phyloP scores from a whole-genome alignment of 306 rosid genomes.

The Pachyrhizus erosus region DNA sequence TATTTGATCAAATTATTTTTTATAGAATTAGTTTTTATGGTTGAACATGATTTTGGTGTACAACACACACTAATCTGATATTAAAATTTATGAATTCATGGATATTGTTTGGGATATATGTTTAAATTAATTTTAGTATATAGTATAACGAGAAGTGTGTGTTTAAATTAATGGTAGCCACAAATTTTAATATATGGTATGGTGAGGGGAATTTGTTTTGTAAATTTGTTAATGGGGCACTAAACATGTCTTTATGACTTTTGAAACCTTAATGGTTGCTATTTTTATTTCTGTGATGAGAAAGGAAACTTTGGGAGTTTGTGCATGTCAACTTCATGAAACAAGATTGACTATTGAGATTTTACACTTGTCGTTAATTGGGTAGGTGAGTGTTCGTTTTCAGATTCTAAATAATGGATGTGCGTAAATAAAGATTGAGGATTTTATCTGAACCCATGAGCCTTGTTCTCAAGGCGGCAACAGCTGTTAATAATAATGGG shows the following conservation, averaged over 20 bases:
- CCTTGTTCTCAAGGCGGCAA: slow-evolving; percentile 40
- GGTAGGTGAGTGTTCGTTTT: slow-evolving; percentile 47
- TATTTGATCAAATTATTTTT: too few relatives aligned
- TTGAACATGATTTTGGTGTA: neutral
- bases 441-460: slow-evolving; percentile 26
- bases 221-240: slow-evolving; percentile 4
- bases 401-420: slow-evolving; percentile 42
- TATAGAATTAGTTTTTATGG: neutral
- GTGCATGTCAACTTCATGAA: slow-evolving; percentile 46
- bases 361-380: slow-evolving; percentile 44
- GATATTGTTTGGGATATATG: neutral
- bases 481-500: slow-evolving; percentile 36
- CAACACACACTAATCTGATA: too few relatives aligned
- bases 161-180: neutral
- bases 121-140: neutral
- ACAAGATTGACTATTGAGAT: slow-evolving; percentile 22
- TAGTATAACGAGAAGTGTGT: neutral
- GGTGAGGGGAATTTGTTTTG: neutral
- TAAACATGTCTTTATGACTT: neutral
- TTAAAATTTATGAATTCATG: too few relatives aligned
- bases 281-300: neutral
- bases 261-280: neutral
- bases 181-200: neutral
- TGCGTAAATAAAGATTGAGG: slow-evolving; percentile 11
- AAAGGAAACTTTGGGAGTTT: slow-evolving; percentile 29